Evolutionary conservation across 2,329 filamentous ascomycete genomes (phyloP).

Genomic region (Cadophora gregata): DNA sequence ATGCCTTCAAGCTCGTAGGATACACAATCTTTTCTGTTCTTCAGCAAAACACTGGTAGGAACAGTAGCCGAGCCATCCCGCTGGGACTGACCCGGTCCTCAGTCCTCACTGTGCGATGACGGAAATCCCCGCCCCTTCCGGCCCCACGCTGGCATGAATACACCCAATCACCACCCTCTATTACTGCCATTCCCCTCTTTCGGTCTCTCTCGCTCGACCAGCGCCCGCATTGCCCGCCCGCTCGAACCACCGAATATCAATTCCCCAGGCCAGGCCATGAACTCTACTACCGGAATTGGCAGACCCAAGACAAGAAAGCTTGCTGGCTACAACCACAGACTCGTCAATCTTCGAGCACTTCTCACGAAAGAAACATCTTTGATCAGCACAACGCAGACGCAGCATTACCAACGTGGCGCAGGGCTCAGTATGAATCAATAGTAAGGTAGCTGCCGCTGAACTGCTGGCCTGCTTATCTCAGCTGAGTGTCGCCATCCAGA

Average conservation of each 20-base stretch:
- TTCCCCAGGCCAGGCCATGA: background rate
- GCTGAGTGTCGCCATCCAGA: slow-evolving; percentile 18
- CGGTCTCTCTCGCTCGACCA: background rate
- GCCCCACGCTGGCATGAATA: background rate
- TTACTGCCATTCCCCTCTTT: background rate
- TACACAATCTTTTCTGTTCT: too few relatives aligned
- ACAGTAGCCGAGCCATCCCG: background rate
- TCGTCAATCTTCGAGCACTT: slow-evolving; percentile 7
- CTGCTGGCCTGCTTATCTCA: slow-evolving; percentile 27
- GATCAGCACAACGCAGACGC: background rate
- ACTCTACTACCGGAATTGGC: background rate
- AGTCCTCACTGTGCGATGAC: background rate
- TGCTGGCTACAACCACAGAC: background rate
- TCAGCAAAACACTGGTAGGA: background rate
- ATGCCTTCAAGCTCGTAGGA: background rate
- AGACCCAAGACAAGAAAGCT: background rate
- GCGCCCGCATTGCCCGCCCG: background rate
- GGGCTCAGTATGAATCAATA: slow-evolving; percentile 19
- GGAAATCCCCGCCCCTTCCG: background rate
- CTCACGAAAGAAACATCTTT: background rate
- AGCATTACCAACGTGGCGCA: slow-evolving; percentile 14
- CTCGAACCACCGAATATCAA: background rate
- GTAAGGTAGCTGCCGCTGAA: background rate
- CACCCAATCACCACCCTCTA: background rate
- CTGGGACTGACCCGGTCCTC: background rate